phyloP scores from a whole-genome alignment of 129 eudicot species.

The Oenanthe sinensis region DNA sequence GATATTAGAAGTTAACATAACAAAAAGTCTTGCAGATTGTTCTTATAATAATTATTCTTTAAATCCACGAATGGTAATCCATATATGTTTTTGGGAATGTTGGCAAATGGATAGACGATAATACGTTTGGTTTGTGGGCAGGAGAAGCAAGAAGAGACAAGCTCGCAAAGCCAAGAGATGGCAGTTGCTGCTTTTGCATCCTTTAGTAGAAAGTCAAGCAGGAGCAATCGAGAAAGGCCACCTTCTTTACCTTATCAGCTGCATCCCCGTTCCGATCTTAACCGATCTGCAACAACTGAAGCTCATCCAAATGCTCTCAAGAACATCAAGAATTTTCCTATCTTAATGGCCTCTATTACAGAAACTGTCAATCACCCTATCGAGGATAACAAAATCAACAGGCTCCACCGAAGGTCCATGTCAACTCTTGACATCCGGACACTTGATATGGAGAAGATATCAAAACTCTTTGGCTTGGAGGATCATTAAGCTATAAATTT shows the following conservation, averaged over 20 bases:
- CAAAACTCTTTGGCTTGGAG: constrained; percentile 56
- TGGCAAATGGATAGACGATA: not conserved
- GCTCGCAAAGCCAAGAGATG: constrained; percentile 27
- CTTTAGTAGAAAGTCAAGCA: constrained; percentile 23
- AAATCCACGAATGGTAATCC: not conserved
- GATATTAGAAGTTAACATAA: not conserved
- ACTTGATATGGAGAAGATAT: constrained; percentile 58
- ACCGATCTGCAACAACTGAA: constrained; percentile 58
- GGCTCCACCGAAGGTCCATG: constrained; percentile 45
- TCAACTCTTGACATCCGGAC: constrained; percentile 59
- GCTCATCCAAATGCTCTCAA: constrained; percentile 83
- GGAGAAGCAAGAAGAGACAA: constrained; percentile 28
- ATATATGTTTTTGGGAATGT: not conserved
- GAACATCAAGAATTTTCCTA: constrained; percentile 76
- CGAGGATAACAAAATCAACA: constrained; percentile 40
- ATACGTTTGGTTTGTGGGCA: constrained; percentile 16
- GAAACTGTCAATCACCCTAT: constrained; percentile 42
- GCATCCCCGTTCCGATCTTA: constrained; percentile 34
- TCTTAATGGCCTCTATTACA: constrained; percentile 62
- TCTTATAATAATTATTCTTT: not conserved
- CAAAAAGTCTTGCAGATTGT: not conserved
- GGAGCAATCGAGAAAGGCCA: constrained; percentile 22
- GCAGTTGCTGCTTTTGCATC: constrained; percentile 19
- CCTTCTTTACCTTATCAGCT: constrained; percentile 39
- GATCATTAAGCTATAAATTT: constrained; percentile 28